Percentiles rank a stretch among this genome's conserved stretches.
phyloP scores from a whole-genome alignment of 2,329 filamentous ascomycete genomes.

The Orbilia javanica region DNA sequence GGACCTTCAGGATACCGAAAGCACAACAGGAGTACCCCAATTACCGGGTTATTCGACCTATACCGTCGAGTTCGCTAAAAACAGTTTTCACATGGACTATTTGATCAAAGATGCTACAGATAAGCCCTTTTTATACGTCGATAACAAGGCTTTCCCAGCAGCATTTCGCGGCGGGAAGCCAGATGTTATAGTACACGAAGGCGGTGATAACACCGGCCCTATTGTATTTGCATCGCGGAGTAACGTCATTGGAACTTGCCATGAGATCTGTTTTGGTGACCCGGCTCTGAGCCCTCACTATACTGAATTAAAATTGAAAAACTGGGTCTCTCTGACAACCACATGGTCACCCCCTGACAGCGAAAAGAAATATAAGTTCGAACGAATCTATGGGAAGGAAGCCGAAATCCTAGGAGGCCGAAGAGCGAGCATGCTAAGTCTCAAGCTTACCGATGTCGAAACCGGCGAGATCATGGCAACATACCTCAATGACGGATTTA shows the following conservation, averaged over 20 bases:
- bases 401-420: conserved; percentile 28
- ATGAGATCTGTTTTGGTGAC: conserved; percentile 34
- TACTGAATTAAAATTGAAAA: conserved; percentile 29
- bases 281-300: conserved; percentile 7
- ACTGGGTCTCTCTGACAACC: conserved; percentile 38
- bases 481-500: conserved; percentile 40
- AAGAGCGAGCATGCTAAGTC: conserved; percentile 33
- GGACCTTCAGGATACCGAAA: conserved; percentile 4
- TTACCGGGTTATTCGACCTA: conserved; percentile 37
- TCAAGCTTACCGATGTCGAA: conserved; percentile 45
- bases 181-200: conserved; percentile 35
- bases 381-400: conserved; percentile 46
- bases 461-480: conserved; percentile 47
- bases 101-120: conserved; percentile 43
- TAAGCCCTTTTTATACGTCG: conserved; percentile 23
- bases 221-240: conserved; percentile 39
- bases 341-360: conserved; percentile 46
- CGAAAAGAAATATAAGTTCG: conserved; percentile 38
- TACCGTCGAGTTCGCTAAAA: conserved; percentile 45
- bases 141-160: conserved; percentile 37
- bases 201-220: conserved; percentile 12
- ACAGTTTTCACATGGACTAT: conserved; percentile 47
- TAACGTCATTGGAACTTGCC: conserved; percentile 26
- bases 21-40: conserved; percentile 21
- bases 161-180: conserved; percentile 37